Conservation (phyloP, 768 basidiomycete species). For the Pholiota molesta region DNA sequence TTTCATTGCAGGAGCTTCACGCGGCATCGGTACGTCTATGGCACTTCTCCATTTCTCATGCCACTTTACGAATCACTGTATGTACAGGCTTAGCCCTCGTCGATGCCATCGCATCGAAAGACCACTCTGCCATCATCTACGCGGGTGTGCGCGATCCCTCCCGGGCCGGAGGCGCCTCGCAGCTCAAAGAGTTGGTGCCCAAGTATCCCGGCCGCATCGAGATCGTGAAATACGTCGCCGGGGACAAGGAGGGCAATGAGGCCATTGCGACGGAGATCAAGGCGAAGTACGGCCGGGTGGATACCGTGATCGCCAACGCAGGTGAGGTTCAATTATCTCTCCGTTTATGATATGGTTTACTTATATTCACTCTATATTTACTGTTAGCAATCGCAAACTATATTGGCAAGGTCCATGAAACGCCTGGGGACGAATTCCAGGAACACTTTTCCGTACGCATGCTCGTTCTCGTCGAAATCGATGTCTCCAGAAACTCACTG, state of each 20-base stretch:
- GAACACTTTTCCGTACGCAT: background rate
- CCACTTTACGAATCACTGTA: too few species aligned
- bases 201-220: background rate
- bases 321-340: background rate
- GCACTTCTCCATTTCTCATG: too few species aligned
- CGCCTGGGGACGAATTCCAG: background rate
- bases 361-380: too few species aligned
- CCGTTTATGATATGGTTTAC: background rate
- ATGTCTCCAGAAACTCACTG: background rate
- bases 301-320: conserved; percentile 5
- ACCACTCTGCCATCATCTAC: background rate
- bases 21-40: too few species aligned
- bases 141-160: background rate
- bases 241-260: background rate
- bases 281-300: background rate
- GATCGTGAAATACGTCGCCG: background rate
- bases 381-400: background rate
- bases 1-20: too few species aligned
- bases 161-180: background rate
- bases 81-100: too few species aligned
- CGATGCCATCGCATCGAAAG: too few species aligned
- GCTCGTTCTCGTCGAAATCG: too few species aligned
- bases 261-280: background rate
- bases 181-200: background rate
- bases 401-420: background rate